Base-by-base conservation (phyloP, 2,329 filamentous ascomycete genomes). In the Aureobasidium sp. region DNA sequence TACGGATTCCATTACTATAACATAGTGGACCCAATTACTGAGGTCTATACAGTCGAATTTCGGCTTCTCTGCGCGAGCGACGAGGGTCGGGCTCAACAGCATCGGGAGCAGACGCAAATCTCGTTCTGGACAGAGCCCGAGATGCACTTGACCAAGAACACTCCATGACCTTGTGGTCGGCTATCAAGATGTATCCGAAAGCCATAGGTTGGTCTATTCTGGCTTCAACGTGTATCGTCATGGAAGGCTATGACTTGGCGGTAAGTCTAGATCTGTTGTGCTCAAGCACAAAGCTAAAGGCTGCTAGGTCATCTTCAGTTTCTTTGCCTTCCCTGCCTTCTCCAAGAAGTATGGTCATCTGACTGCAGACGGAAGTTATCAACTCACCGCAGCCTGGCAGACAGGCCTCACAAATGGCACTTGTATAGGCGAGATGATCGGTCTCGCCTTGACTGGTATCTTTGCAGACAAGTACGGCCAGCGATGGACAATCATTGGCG, bases 151-250 rank as follows among this genome's bases (percentile, higher is more conserved):
- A 75, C 51, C 74, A 75, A 61, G 74, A 77, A 63, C 74, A 75
- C 63, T 71, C 69, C 26, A 77, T 78, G 74, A 70, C 81, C 12
- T 62, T 75, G 2, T 66, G 67, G 71, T 83, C 93, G 76, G 90
- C 89, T 64, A 80, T 94, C 71, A 84, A 81, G 70, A 80, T 92
- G 36, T 95, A 95, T 46, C 71, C 69, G 0, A 72, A 73, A 65
- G 72, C 71, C 9, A 69, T 72, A 17, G 65, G 66, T 3, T 73
- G 70, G 69, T 70, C 69, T 17, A 60, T 73, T 10, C 60, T 73
- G 1, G 63, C 71, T 13, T 73, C 71, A 0, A 68, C 70, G 0
- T 67, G 71, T 5, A 46, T 74, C 2, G 69, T 74, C 53, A 73
- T 73, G 72, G 71, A 73, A 61, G 72, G 71, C 3, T 74, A 72